Percentiles rank a stretch among this genome's conserved stretches.
phyloP scores from a whole-genome alignment of 345 rosid species.

The Rubroshorea leprosula region DNA sequence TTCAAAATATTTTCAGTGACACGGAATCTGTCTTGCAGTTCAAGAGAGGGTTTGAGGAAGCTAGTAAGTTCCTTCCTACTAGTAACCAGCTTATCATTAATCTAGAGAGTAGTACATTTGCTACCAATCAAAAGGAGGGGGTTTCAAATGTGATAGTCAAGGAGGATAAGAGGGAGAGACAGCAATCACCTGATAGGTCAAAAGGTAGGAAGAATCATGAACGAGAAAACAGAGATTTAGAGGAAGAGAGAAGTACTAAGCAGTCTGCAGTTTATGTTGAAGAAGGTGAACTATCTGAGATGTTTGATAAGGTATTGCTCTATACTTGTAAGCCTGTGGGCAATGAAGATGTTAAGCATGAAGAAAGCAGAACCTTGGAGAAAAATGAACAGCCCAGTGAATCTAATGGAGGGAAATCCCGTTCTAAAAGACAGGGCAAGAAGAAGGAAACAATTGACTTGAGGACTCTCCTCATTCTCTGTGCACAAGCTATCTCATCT shows the following conservation, averaged over 20 bases:
- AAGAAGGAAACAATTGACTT: slow-evolving; percentile 37
- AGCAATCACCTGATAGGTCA: slow-evolving; percentile 18
- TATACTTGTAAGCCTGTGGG: slow-evolving; percentile 17
- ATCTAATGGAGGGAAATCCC: slow-evolving; percentile 34
- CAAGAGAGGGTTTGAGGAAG: slow-evolving; percentile 20
- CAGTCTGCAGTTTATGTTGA: slow-evolving; percentile 46
- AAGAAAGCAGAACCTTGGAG: slow-evolving; percentile 18
- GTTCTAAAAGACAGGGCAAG: slow-evolving; percentile 14
- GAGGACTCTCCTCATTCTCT: slow-evolving; percentile 54
- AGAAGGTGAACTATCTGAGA: slow-evolving; percentile 49
- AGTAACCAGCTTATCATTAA: slow-evolving; percentile 31
- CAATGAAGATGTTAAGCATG: slow-evolving; percentile 2
- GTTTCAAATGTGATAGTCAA: no score
- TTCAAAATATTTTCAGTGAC: slow-evolving; percentile 40
- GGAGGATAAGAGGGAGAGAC: slow-evolving; percentile 11
- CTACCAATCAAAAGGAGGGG: background rate
- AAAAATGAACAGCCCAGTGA: slow-evolving; percentile 25
- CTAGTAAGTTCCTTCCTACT: slow-evolving; percentile 16
- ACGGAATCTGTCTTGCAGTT: slow-evolving; percentile 17
- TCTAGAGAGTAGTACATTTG: background rate
- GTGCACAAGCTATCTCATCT: slow-evolving; percentile 70
- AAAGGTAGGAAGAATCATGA: slow-evolving; percentile 49
- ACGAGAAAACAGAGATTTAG: slow-evolving; percentile 41
- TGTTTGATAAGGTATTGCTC: slow-evolving; percentile 70
- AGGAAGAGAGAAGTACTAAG: slow-evolving; percentile 57